phyloP scores from a whole-genome alignment of 768 basidiomycete species.

The Mycena capillaripes region DNA sequence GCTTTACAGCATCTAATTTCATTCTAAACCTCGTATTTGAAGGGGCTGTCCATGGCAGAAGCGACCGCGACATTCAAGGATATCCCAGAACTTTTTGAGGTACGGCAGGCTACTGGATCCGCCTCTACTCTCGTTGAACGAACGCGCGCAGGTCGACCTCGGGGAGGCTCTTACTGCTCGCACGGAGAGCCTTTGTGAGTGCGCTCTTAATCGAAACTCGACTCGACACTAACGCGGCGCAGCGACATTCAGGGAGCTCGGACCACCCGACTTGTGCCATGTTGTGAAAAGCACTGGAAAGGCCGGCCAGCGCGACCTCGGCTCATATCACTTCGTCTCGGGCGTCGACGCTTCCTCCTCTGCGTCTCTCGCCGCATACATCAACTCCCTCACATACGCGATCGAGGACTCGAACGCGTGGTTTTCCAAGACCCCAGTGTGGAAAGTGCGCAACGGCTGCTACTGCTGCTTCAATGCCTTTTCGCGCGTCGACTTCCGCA shows the following conservation, averaged over 20 bases:
- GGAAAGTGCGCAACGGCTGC: constrained; percentile 94
- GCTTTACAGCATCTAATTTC: not conserved
- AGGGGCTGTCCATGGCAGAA: constrained; percentile 63
- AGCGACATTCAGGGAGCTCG: constrained; percentile 98
- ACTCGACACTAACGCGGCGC: constrained; percentile 27
- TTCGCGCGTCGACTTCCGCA: constrained; percentile 94
- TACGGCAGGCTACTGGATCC: constrained; percentile 47
- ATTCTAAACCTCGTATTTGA: not conserved
- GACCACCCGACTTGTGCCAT: constrained; percentile 97
- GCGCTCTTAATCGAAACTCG: not conserved
- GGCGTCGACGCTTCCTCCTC: constrained; percentile 99
- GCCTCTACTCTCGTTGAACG: constrained; percentile 21
- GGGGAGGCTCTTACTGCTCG: constrained; percentile 91
- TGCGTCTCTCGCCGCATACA: constrained; percentile 96
- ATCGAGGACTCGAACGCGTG: constrained; percentile 93
- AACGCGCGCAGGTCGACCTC: constrained; percentile 76
- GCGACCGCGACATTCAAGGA: constrained; percentile 86
- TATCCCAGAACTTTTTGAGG: constrained; percentile 97
- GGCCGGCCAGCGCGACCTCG: constrained; percentile 88
- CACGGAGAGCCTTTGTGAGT: constrained; percentile 92
- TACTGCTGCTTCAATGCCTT: constrained; percentile 99
- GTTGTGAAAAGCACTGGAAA: constrained; percentile 93
- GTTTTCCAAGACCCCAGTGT: constrained; percentile 88
- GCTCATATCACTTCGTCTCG: constrained; percentile 97
- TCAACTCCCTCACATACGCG: constrained; percentile 97